phyloP scores from a whole-genome alignment of 495 filamentous ascomycete genomes.

The Podospora sp. region DNA sequence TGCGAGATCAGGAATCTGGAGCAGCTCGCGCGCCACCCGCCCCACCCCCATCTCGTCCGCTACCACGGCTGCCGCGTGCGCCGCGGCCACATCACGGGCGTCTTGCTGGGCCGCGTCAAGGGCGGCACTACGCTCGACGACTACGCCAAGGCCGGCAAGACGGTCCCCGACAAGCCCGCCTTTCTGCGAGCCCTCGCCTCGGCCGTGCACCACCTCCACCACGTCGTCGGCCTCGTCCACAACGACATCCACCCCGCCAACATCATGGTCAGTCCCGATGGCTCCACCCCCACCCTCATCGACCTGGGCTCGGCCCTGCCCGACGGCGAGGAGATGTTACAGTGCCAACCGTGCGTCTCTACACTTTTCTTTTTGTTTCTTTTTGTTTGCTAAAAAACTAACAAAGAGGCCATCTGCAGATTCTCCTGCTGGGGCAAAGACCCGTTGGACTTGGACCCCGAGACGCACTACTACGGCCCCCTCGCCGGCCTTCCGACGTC shows the following conservation, averaged over 20 bases:
- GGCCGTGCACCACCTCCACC: constrained; percentile 6
- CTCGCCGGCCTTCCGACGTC: background rate
- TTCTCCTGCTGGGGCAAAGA: background rate
- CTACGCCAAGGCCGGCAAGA: background rate
- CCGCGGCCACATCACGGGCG: background rate
- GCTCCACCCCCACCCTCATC: background rate
- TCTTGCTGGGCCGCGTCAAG: constrained; percentile 24
- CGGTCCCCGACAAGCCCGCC: background rate
- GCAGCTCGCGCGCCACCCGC: constrained; percentile 20
- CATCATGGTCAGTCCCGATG: constrained; percentile 7
- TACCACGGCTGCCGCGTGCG: constrained; percentile 15
- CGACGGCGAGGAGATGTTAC: background rate
- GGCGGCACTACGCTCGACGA: background rate
- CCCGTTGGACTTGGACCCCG: constrained; percentile 5
- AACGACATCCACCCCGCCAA: background rate
- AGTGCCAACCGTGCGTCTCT: background rate
- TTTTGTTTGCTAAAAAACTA: background rate
- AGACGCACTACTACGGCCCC: background rate
- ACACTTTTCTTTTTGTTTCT: too few species aligned
- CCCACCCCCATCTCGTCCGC: constrained; percentile 10
- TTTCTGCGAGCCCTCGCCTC: background rate
- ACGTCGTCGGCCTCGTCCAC: constrained; percentile 3
- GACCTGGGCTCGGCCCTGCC: background rate
- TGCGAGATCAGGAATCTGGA: constrained; percentile 19
- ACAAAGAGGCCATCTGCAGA: background rate